Base-by-base conservation (phyloP, 345 rosid genomes). In the Corymbia maculata region DNA sequence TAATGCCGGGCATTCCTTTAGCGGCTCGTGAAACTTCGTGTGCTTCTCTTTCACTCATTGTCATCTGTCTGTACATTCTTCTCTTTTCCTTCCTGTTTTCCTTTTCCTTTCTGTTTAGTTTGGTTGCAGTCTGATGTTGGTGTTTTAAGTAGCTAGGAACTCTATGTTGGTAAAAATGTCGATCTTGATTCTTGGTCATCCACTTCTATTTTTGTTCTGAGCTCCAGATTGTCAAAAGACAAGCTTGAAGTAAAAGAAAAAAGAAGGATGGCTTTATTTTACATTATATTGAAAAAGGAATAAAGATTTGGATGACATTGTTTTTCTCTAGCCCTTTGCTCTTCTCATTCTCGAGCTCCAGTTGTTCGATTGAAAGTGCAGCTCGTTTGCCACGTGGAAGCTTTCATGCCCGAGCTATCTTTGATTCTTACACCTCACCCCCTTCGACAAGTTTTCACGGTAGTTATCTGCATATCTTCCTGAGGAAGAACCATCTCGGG, bases 1-100 rank as follows among this genome's bases (percentile, higher is more conserved):
- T 93, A 94, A 97, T 97, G 99, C 99, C 98, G 90, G 97, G 99
- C 94, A 95, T 97, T 89, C 98, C 98, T 92, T 91, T 97, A 88
- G 94, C 93, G 79, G 90, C 94, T 91, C 98, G 95, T 87, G 94
- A 95, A 93, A 90, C 97, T 88, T 93, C 97, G 99, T 96, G 92
- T 45, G 49, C 84, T 42, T 42, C 84, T 75, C 28, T 75, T 75
- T 30, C 94, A 32, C 9, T 68, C 28, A 19, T n/a, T 50, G 50
- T 64, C 42, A 32, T 45, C 47, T 49, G 21, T n/a, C 84, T 17
- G n/a, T 52, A 7, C 52, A 13, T 22, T 49, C 68, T 49, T 87
- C 42, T 49, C 42, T 36, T 36, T 36, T 36, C 42, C 42, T 36
- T 42, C 16, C 10, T 45, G 32, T 66, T 2, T 70, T 11, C 47